These are phyloP conservation scores for Litchi chinensis DNA, from an alignment of 345 rosid species.

Conservation along the genomic window DNA sequence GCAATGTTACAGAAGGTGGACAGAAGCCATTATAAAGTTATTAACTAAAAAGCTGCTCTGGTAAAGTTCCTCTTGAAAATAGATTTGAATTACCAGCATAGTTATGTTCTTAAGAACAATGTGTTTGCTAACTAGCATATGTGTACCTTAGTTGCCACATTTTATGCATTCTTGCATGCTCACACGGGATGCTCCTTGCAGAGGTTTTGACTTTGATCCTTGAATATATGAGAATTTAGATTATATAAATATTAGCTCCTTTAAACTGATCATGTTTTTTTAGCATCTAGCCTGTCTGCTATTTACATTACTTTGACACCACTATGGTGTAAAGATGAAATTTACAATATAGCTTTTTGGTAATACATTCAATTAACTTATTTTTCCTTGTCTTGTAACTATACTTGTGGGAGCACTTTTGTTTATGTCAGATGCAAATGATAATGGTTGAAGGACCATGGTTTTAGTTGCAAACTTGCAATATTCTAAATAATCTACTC, in stretches of 20 bases:
- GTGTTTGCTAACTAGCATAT: not conserved
- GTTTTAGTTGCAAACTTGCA: not conserved
- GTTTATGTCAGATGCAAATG: not conserved
- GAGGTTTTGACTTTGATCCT: not conserved
- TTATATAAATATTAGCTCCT: slow-evolving; percentile 4
- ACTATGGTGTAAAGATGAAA: not conserved
- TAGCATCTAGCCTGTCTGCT: not conserved
- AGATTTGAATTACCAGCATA: too few species aligned
- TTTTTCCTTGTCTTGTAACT: not conserved
- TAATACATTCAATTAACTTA: not conserved
- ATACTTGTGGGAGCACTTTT: not conserved
- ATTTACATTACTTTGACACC: not conserved
- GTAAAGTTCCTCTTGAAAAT: not conserved
- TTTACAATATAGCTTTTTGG: not conserved
- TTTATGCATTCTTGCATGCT: not conserved
- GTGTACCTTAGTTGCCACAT: not conserved
- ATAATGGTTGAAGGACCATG: not conserved
- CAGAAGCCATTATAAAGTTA: not conserved
- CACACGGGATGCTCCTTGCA: not conserved
- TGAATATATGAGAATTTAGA: not conserved
- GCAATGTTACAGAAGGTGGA: not conserved
- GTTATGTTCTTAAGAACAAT: too few species aligned
- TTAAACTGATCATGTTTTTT: not conserved
- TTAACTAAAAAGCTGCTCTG: not conserved
- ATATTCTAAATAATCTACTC: not conserved